Conservation (phyloP, 2,329 filamentous ascomycete species). For the Penicillium sp. region DNA sequence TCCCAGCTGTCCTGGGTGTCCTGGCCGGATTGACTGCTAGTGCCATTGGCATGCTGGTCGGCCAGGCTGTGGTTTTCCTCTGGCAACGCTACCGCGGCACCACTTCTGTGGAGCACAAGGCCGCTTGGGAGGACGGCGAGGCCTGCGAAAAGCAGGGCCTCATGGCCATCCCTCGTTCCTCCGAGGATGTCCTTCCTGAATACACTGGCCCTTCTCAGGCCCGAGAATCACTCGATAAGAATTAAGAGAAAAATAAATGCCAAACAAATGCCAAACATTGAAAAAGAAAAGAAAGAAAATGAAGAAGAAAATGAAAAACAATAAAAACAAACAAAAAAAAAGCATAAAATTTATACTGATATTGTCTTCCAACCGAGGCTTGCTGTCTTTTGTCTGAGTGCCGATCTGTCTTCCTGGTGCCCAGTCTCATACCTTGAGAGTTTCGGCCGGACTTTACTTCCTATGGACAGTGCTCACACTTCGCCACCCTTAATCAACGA, state of each 20-base stretch:
- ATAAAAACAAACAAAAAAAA: background rate
- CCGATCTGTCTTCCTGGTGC: background rate
- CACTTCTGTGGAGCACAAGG: slow-evolving; percentile 25
- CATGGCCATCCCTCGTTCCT: slow-evolving; percentile 27
- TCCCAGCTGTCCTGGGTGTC: slow-evolving; percentile 48
- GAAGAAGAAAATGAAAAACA: background rate
- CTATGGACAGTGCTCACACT: background rate
- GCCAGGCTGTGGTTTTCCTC: slow-evolving; percentile 46
- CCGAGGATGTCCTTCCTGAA: slow-evolving; percentile 37
- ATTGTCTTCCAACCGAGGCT: background rate
- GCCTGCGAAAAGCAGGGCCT: slow-evolving; percentile 44
- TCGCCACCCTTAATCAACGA: background rate
- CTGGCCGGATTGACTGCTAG: slow-evolving; percentile 47
- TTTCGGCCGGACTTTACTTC: background rate
- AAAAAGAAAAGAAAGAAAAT: background rate
- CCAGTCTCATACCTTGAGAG: background rate
- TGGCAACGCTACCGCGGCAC: slow-evolving; percentile 44
- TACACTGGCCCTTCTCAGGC: slow-evolving; percentile 35
- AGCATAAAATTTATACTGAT: background rate
- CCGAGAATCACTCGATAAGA: slow-evolving; percentile 30
- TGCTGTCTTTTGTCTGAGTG: background rate
- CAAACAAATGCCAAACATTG: too few relatives aligned
- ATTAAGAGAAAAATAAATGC: slow-evolving; percentile 20
- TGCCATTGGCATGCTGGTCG: slow-evolving; percentile 49
- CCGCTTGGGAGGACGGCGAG: slow-evolving; percentile 36